Evolutionary conservation across 2,329 filamentous ascomycete species (phyloP), one percentile per base, ranked within the genome.

Genomic region (Stachybotrys elegans): DNA sequence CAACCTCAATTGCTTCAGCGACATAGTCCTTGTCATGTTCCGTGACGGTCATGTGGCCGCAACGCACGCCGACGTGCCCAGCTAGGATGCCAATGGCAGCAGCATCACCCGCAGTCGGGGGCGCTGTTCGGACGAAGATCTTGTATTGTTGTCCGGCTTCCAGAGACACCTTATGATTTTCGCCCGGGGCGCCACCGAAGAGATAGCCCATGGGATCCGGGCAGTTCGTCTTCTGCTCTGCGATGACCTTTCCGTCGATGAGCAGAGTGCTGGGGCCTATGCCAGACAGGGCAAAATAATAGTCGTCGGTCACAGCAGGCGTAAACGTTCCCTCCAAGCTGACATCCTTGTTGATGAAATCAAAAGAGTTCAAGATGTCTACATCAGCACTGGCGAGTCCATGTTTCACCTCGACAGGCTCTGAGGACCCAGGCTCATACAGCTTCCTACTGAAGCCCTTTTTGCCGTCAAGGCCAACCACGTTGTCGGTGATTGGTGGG

Each of bases 1-100:
- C 83, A 4, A 77, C 64, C 11, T 74, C 66, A 2, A 79, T 73
- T 5, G 83, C 83, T 47, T 81, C 64, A 1, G 55, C 55, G 17
- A 65, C 45, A 14, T 68, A 54, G 37, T 68, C 65, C 5, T 54
- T 55, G 31, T 69, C 67, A 40, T 62, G 57, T 14, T 60, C 61
- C 1, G 52, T 51, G 16, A 54, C 55, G 0, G 61, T 50, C 48
- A 60, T 65, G 23, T 62, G 53, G 36, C 63, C 63, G 7, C 63
- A 50, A 9, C 57, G 56, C 6, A 63, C 47, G 23, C 61, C 61
- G 5, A 53, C 57, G 8, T 57, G 57, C 21, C 61, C 62, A 32
- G 60, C 58, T 1, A 65, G 48, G 16, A 66, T 61, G 40, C 61
- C 60, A 4, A 64, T 43, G 6, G 58, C 59, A 11, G 52, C 51